phyloP scores from a whole-genome alignment of 202 grass and related monocot species.

The Schoenoplectus tabernaemontani region DNA sequence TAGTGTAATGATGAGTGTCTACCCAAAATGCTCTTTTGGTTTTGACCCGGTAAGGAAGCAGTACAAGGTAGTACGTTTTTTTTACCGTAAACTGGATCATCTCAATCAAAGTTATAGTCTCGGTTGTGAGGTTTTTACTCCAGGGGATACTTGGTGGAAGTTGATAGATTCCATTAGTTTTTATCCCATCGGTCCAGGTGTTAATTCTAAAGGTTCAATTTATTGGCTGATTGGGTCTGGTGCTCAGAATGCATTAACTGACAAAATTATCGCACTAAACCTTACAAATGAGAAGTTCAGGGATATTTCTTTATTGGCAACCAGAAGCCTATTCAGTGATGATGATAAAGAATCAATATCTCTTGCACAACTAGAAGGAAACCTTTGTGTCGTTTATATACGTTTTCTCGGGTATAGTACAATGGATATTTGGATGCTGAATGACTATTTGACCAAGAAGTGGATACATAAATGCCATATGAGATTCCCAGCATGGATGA shows the following conservation, averaged over 20 bases:
- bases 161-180: background rate
- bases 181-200: conserved; percentile 15
- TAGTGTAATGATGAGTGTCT: conserved; percentile 1
- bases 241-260: background rate
- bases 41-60: conserved; percentile 9
- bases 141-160: conserved; percentile 1
- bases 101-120: conserved; percentile 10
- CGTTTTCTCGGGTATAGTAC: background rate
- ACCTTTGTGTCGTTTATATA: conserved; percentile 5
- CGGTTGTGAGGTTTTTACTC: conserved; percentile 16
- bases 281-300: conserved; percentile 1
- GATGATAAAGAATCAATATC: conserved; percentile 6
- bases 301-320: background rate
- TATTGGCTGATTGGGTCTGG: conserved; percentile 25
- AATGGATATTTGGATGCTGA: conserved; percentile 19
- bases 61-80: conserved; percentile 22
- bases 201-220: conserved; percentile 16
- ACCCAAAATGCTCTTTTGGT: conserved; percentile 20
- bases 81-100: conserved; percentile 24
- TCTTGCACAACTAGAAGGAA: conserved; percentile 22
- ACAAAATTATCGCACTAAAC: conserved; percentile 18
- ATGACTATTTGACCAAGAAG: background rate
- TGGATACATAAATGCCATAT: conserved; percentile 9
- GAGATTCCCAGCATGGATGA: background rate
- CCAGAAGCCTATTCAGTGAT: background rate